These are phyloP conservation scores for Exophiala xenobiotica DNA, from an alignment of 2,329 filamentous ascomycete species.

Conservation along the genomic window DNA sequence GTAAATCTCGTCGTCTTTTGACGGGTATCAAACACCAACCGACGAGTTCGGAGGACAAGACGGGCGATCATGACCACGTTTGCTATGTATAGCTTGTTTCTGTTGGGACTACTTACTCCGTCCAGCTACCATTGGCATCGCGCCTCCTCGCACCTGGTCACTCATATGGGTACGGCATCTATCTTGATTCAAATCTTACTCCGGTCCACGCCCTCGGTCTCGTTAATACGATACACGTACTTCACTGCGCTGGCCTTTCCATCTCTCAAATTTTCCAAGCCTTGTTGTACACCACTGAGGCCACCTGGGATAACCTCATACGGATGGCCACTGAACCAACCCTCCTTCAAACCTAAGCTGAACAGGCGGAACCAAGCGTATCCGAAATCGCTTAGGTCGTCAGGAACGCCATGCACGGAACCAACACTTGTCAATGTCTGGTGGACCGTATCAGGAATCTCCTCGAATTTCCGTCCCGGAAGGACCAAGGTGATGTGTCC, in stretches of 20 bases:
- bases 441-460: conserved; percentile 21
- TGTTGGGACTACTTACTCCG: too few relatives aligned
- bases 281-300: conserved; percentile 54
- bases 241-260: conserved; percentile 65
- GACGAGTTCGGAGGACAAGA: too few relatives aligned
- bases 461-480: conserved; percentile 22
- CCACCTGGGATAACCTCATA: conserved; percentile 54
- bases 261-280: conserved; percentile 55
- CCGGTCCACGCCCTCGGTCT: conserved; percentile 38
- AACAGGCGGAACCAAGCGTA: conserved; percentile 48
- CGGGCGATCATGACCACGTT: too few relatives aligned
- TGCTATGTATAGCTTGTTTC: too few relatives aligned
- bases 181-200: conserved; percentile 19
- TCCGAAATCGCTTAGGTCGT: conserved; percentile 42
- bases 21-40: too few relatives aligned
- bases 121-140: too few relatives aligned
- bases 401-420: conserved; percentile 23
- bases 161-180: too few relatives aligned
- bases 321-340: conserved; percentile 53
- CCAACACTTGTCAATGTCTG: conserved; percentile 25
- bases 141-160: too few relatives aligned
- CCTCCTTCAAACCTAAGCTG: conserved; percentile 47
- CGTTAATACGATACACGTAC: conserved; percentile 59
- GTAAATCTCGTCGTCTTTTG: too few relatives aligned
- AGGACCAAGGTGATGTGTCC: conserved; percentile 23